Evolutionary conservation across 2,329 filamentous ascomycete genomes (phyloP).

Genomic region (Monascus ruber): DNA sequence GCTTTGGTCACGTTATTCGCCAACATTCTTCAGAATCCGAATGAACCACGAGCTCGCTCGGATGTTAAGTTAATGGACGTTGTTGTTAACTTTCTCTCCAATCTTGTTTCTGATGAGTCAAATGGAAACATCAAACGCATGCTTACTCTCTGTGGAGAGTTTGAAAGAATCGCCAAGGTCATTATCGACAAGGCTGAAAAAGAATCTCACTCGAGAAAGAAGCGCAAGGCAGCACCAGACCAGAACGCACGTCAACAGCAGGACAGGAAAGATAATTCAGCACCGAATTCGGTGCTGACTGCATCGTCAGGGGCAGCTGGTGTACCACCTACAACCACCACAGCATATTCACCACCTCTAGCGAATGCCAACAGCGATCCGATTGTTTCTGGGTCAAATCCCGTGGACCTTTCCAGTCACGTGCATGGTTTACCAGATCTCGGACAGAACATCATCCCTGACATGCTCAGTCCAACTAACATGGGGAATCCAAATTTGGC

Average conservation of each 20-base stretch:
- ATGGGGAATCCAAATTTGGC: slow-evolving; percentile 22
- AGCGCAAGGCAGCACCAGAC: slow-evolving; percentile 64
- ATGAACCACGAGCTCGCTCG: slow-evolving; percentile 75
- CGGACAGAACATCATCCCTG: slow-evolving; percentile 26
- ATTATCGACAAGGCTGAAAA: slow-evolving; percentile 87
- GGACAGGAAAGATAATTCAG: slow-evolving; percentile 14
- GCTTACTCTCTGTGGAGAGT: slow-evolving; percentile 89
- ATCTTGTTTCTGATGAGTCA: slow-evolving; percentile 77
- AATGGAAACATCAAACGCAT: slow-evolving; percentile 88
- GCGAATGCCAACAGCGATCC: not conserved
- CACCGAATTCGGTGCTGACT: slow-evolving; percentile 6
- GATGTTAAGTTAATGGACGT: slow-evolving; percentile 86
- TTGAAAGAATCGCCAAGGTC: slow-evolving; percentile 82
- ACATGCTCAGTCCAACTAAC: slow-evolving; percentile 26
- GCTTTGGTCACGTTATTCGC: slow-evolving; percentile 90
- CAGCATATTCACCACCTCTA: slow-evolving; percentile 1
- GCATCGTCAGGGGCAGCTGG: slow-evolving; percentile 18
- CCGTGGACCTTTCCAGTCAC: slow-evolving; percentile 13
- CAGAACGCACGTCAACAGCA: slow-evolving; percentile 13
- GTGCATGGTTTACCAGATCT: slow-evolving; percentile 18
- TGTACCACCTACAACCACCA: slow-evolving; percentile 6
- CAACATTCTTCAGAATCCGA: slow-evolving; percentile 90
- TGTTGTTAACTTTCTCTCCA: slow-evolving; percentile 84
- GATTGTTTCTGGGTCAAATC: slow-evolving; percentile 11
- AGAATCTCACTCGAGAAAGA: slow-evolving; percentile 66